phyloP scores from a whole-genome alignment of 768 basidiomycete genomes.

The Naganishia kalamii region DNA sequence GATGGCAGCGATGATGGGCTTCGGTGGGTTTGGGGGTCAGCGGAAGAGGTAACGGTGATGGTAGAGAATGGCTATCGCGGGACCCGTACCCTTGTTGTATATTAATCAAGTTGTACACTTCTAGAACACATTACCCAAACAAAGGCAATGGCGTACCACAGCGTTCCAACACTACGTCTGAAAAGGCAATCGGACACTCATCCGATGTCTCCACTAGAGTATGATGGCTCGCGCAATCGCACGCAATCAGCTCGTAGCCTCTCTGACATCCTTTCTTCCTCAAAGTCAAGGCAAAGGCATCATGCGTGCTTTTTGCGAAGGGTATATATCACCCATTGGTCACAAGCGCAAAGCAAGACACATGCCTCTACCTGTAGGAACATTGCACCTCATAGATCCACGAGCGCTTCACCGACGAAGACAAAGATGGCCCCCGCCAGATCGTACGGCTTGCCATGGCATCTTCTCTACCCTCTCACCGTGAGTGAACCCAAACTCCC shows the following conservation, averaged over 20 bases:
- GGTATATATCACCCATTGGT: neutral
- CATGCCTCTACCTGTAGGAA: too few relatives aligned
- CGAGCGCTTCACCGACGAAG: too few relatives aligned
- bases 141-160: too few relatives aligned
- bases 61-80: neutral
- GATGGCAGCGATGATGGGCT: constrained; percentile 81
- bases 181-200: too few relatives aligned
- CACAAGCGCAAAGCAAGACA: too few relatives aligned
- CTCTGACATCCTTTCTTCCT: neutral
- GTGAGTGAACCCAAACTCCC: neutral
- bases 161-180: too few relatives aligned
- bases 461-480: constrained; percentile 17
- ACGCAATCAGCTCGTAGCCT: too few relatives aligned
- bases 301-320: too few relatives aligned
- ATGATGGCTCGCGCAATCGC: too few relatives aligned
- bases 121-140: neutral
- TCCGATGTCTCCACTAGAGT: too few relatives aligned
- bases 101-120: neutral
- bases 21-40: constrained; percentile 68
- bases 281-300: too few relatives aligned
- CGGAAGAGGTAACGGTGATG: constrained; percentile 2
- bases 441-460: constrained; percentile 22
- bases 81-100: neutral
- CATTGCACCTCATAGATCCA: too few relatives aligned
- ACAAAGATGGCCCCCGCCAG: constrained; percentile 18